These are phyloP conservation scores for Cerioporus squamosus DNA, from an alignment of 1,284 basidiomycete species.

Conservation along the genomic window DNA sequence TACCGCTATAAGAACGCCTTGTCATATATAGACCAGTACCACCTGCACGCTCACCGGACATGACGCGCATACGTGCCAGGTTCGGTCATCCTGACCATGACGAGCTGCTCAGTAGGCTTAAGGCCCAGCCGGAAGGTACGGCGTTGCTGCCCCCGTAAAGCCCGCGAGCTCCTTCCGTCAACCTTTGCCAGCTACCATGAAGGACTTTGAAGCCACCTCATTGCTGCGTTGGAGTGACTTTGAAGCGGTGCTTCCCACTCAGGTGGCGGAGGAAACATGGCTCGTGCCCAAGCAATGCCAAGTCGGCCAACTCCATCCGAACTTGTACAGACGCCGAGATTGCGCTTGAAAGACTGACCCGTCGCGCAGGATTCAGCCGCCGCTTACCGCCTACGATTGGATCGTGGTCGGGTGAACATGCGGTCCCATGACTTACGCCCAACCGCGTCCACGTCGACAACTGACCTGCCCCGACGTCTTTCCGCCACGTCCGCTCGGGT, in stretches of 20 bases:
- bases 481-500: slow-evolving; percentile 45
- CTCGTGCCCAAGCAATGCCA: slow-evolving; percentile 6
- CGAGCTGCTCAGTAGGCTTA: slow-evolving; percentile 3
- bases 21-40: slow-evolving; percentile 9
- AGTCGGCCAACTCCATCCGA: slow-evolving; percentile 17
- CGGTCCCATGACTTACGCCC: slow-evolving; percentile 27
- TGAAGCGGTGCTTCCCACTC: background rate
- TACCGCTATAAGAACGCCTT: background rate
- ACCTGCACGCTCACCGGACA: slow-evolving; percentile 10
- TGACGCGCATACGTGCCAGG: background rate
- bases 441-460: slow-evolving; percentile 18
- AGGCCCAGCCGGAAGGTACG: slow-evolving; percentile 7
- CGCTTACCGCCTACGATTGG: slow-evolving; percentile 11
- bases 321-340: slow-evolving; percentile 19
- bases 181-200: background rate
- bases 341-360: background rate
- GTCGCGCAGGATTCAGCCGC: slow-evolving; percentile 13
- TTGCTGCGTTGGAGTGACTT: background rate
- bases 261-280: slow-evolving; percentile 17
- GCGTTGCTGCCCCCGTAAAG: background rate
- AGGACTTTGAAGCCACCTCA: background rate
- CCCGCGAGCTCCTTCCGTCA: slow-evolving; percentile 14
- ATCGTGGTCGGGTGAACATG: slow-evolving; percentile 18
- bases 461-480: slow-evolving; percentile 46
- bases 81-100: background rate